phyloP scores from a whole-genome alignment of 306 rosid species.

The Oemleria cerasiformis region DNA sequence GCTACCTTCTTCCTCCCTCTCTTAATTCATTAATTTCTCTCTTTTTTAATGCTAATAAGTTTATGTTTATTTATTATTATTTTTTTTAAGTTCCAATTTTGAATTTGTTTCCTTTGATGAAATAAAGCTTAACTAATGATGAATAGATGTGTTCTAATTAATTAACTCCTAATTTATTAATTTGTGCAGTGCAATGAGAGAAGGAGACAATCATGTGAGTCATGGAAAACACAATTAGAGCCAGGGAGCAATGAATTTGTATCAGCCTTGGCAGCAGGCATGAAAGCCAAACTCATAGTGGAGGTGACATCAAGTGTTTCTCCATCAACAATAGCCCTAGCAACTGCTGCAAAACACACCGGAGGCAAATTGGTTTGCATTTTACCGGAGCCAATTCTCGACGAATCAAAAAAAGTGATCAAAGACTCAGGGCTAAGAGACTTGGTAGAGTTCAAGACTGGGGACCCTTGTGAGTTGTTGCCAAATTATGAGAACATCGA shows the following conservation, averaged over 20 bases:
- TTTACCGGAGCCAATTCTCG: slow-evolving; percentile 49
- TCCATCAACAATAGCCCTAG: slow-evolving; percentile 60
- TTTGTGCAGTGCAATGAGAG: slow-evolving; percentile 37
- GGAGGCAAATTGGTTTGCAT: slow-evolving; percentile 61
- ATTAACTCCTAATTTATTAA: neutral
- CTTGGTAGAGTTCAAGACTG: slow-evolving; percentile 56
- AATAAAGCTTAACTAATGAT: neutral
- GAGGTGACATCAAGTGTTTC: slow-evolving; percentile 55
- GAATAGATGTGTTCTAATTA: too few species aligned
- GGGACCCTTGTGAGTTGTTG: slow-evolving; percentile 47
- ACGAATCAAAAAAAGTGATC: slow-evolving; percentile 42
- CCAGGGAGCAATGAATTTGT: slow-evolving; percentile 63
- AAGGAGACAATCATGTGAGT: slow-evolving; percentile 25
- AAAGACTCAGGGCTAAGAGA: slow-evolving; percentile 47
- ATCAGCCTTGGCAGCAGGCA: slow-evolving; percentile 72
- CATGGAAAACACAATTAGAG: slow-evolving; percentile 42
- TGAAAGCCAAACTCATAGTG: slow-evolving; percentile 64
- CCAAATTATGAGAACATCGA: slow-evolving; percentile 49
- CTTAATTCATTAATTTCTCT: neutral
- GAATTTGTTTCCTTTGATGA: neutral
- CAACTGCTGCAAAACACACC: slow-evolving; percentile 56
- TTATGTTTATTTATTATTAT: too few species aligned
- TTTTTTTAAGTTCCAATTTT: neutral
- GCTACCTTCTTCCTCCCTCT: neutral
- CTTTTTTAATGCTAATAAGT: neutral